Evolutionary conservation across 2,329 filamentous ascomycete genomes (phyloP).

Genomic region (Talaromyces sp.): DNA sequence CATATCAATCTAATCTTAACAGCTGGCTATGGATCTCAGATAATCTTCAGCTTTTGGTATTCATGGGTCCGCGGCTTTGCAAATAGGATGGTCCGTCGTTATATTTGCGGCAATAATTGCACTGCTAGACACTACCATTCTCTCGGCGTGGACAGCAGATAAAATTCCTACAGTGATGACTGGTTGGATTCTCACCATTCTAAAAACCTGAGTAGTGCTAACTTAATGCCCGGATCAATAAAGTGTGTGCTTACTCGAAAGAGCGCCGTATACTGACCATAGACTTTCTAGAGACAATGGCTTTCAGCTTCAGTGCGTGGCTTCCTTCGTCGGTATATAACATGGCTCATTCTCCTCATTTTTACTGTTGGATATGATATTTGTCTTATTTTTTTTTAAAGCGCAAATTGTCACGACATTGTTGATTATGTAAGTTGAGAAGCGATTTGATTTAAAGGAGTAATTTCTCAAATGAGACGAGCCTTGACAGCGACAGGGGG

Average conservation of each 20-base stretch:
- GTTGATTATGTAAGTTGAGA: conserved; percentile 6
- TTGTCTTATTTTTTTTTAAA: conserved; percentile 31
- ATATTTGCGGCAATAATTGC: conserved; percentile 43
- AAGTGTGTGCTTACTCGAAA: conserved; percentile 42
- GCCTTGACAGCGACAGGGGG: neutral
- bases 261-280: conserved; percentile 49
- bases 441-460: conserved; percentile 4
- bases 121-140: conserved; percentile 14
- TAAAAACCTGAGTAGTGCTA: conserved; percentile 14
- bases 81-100: conserved; percentile 54
- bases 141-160: conserved; percentile 13
- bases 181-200: conserved; percentile 16
- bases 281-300: conserved; percentile 45
- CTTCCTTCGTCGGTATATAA: conserved; percentile 38
- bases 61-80: conserved; percentile 56
- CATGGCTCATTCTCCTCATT: conserved; percentile 35
- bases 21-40: conserved; percentile 43
- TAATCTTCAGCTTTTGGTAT: conserved; percentile 53
- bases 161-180: conserved; percentile 16
- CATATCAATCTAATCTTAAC: conserved; percentile 54
- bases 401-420: conserved; percentile 21
- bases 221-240: conserved; percentile 42
- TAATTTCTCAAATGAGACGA: neutral
- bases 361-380: conserved; percentile 37
- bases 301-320: conserved; percentile 44